Base-by-base conservation (phyloP, 2,329 filamentous ascomycete species). In the Plectosphaerella cucumerina region DNA sequence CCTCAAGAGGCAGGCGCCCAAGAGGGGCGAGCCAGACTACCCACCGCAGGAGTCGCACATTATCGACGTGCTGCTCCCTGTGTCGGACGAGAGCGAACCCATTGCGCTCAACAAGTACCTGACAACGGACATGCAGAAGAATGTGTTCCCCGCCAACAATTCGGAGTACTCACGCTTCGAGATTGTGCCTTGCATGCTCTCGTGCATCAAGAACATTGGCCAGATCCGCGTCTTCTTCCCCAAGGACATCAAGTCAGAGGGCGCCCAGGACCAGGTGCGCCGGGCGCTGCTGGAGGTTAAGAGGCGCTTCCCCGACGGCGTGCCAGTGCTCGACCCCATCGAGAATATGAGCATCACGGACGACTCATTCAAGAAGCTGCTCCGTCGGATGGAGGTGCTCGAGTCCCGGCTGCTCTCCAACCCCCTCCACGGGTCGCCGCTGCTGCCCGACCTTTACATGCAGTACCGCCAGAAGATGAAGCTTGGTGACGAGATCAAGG, bases 341-440 rank as follows among this genome's bases (percentile, higher is more conserved):
- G 92, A 97, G 68, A 92, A 97, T 64, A 97, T 99, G 94, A 82
- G 84, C 23, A 97, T 99, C 62, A 86, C 79, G 4, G 94, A 97
- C 62, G 91, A 96, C 1, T 85, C 84, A 0, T 97, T 99, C 75
- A 97, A 95, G 76, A 90, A 91, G 66, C 81, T 97, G 4, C 80
- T 97, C 51, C 75, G 91, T 70, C 97, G 97, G 82, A 97, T 99
- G 54, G 94, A 99, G 70, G 89, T 97, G 11, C 81, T 99, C 2
- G 94, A 99, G 70, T 94, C 93, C 5, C 86, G 90, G 48, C 76
- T 99, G 20, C 73, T 97, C 23, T 82, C 89, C 14, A 97, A 96
- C 67, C 91, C 93, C 5, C 79, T 99, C 15, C 93, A 99, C 68
- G 89, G 93, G 53, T 96, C 92, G 5, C 90, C 92, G 3, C 81